Evolutionary conservation across 2,329 filamentous ascomycete genomes (phyloP), one percentile per base, ranked within the genome.

Genomic region (Trichophaea hybrida): DNA sequence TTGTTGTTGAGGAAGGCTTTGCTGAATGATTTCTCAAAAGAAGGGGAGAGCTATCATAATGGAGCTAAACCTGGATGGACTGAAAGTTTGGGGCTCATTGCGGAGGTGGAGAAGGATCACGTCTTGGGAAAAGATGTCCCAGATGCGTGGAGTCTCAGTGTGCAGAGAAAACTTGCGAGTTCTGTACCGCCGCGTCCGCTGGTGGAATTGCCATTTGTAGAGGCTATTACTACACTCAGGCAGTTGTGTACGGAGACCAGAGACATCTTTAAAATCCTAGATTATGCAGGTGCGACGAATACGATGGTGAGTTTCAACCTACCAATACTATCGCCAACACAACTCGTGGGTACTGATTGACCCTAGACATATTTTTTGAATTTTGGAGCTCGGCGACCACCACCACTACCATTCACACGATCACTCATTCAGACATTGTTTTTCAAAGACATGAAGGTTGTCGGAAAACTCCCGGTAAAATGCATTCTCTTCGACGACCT

Each of bases 171-270:
- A 64, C 77, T 98, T 35, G 90, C 93, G 0, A 96, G 89, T 66
- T 96, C 89, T 0, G 90, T 96, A 68, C 93, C 93, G 3, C 93
- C 93, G 6, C 80, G 91, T 6, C 90, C 91, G 0, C 91, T 96
- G 67, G 86, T 96, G 8, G 78, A 88, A 57, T 75, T 90, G 2
- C 80, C 79, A 32, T 85, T 87, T 66, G 79, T 83, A 12, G 83
- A 88, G 67, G 86, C 89, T 0, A 79, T 85, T 64, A 74, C 74
- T 17, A 83, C 87, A 66, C 77, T 96, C 63, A 78, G 78, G 59
- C 80, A 82, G 49, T 73, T 96, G 33, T 86, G 85, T 62, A 75
- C 79, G 59, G 88, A 95, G 71, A 84, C 83, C 1, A 74, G 80
- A 32, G 83, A 90, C 66, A 77, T 84, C 17, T 78, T 82, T 55